Evolutionary conservation across 768 basidiomycete species (phyloP), one percentile per base, ranked within the genome.

Genomic region (Neoboletus subvelutipes): DNA sequence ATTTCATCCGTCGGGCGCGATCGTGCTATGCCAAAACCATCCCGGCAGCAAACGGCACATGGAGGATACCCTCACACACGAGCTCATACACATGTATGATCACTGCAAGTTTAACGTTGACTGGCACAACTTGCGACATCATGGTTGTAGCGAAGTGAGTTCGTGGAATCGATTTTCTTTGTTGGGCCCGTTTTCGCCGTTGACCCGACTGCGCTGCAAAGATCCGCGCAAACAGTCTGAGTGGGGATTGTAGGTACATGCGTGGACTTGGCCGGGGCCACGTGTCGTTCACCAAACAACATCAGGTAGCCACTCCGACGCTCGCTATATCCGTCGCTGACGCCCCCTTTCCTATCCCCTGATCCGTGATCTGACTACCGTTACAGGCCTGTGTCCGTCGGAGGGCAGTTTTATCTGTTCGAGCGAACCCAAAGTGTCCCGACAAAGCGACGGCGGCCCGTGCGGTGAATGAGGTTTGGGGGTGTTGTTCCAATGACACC

Each of bases 401-500:
- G 39, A 81, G 94, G 59, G 93, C 96, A 8, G 78, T 92, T 12
- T 70, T 87, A 33, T 96, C 94, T 4, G 92, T 99, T 2, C 75
- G 77, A 39, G 82, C 82, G 18, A 95, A 98, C 70, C 87, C 92
- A 13, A 77, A 80, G 22, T 98, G 95, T 68, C 86, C 86, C 2
- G 83, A 88, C 65, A 72, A 78, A 39, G 90, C 80, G 6, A 77
- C 88, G 26, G 96, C 95, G 13, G 93, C 94, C 70, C 81, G 82
- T 55, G 94, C 86, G 1, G 95, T 98, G 45, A 97, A 98, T 63
- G 92, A 97, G 70, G 96, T 96, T 34, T 99, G 92, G 90, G 94
- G 94, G 67, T 94, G 92, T 63, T 99, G 96, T 72, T 94, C 92
- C 73, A 87, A 82, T 37, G 97, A 98, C 70, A 98, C 95, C 7